Evolutionary conservation across 768 basidiomycete genomes (phyloP), one percentile per base, ranked within the genome.

Genomic region (Lactarius sp.): DNA sequence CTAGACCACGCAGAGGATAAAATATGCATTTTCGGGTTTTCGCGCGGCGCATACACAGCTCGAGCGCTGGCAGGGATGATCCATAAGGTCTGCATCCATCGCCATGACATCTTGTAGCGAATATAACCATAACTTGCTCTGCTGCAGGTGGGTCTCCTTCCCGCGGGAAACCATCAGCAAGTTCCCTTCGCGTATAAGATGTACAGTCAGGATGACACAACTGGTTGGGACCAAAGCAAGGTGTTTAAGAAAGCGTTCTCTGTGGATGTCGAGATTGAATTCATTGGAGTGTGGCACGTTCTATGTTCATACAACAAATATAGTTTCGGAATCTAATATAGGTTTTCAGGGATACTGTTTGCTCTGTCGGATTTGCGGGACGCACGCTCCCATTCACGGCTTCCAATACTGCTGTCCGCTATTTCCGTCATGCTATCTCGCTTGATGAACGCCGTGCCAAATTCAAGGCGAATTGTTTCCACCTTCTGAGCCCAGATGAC

Each of bases 21-120:
- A 66, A 87, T 93, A 4, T 90, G 81, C 70, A 77, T 93, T 4
- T 92, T 92, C 69, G 91, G 89, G 0, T 91, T 91, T 72, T 90
- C 89, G 3, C 77, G 90, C 60, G 89, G 89, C 18, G 87, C 87
- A 49, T 90, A 83, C 66, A 86, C 87, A 22, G 77, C 81, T 62
- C 81, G 89, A 53, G 87, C 86, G 2, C 76, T 88, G 16, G 88
- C 85, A 14, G 89, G 88, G 60, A 90, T 90, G 88, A 71, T 90
- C 14, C 83, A 88, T 70, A 86, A 86, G 73, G 84, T 85, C 36
- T 27, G 51, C 22, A 22, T 20, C 42, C 20, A 1, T 20, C 6
- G 10, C n/a, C 36, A 18, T 47, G 27, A n/a, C 27, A n/a, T 20
- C 1, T n/a, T 6, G 8, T 27, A 13, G 47, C 16, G 2, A 22